A percentile compares a stretch with the other conserved stretches of the same genome.
These are phyloP conservation scores for Lipomyces starkeyi DNA, from an alignment of 805 yeast genomes.

Conservation along the genomic window DNA sequence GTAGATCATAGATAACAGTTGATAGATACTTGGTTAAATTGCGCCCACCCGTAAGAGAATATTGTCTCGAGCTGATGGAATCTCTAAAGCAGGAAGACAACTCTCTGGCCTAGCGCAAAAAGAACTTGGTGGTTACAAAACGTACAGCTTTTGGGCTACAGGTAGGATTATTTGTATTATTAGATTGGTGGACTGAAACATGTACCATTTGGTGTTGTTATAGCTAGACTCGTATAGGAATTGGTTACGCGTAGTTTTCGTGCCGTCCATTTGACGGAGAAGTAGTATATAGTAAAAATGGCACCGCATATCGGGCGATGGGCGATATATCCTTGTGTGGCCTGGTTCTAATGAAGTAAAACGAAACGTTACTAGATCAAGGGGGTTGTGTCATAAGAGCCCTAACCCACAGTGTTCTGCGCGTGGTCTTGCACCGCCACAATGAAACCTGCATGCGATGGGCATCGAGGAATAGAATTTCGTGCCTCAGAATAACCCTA, in stretches of 20 bases:
- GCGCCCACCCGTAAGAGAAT: constrained; percentile 29
- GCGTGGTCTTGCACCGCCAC: neutral
- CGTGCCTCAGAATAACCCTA: neutral
- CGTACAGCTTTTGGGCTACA: neutral
- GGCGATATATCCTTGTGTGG: no score
- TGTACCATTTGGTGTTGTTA: neutral
- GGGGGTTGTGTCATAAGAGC: neutral
- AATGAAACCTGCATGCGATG: neutral
- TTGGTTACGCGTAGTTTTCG: neutral
- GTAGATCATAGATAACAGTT: neutral
- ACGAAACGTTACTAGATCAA: no score
- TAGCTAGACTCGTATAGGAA: neutral
- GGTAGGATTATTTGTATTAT: neutral
- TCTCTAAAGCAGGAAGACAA: constrained; percentile 4
- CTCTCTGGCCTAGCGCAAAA: neutral
- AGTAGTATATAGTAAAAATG: no score
- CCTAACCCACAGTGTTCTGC: neutral
- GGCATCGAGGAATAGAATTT: neutral
- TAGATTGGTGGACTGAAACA: constrained; percentile 27
- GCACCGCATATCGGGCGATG: no score
- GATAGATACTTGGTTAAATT: constrained; percentile 25
- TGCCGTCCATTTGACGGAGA: neutral
- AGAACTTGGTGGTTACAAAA: neutral
- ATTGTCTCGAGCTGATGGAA: constrained; percentile 17
- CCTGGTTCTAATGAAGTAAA: no score